These are phyloP conservation scores for Cicer judaicum DNA, from an alignment of 306 rosid species.

Conservation along the genomic window DNA sequence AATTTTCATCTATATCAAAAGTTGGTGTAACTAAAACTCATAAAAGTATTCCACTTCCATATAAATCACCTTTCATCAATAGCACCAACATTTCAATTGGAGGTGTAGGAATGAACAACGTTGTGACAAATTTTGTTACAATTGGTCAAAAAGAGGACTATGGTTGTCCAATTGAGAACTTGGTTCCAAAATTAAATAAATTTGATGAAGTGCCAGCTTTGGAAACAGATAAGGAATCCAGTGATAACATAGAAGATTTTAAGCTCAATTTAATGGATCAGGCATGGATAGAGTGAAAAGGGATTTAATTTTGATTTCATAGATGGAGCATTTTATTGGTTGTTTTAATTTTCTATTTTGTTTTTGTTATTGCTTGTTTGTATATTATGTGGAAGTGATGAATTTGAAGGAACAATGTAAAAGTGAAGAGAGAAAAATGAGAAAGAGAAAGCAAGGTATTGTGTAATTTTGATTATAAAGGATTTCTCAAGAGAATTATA, in stretches of 20 bases:
- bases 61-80: conserved; percentile 47
- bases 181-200: conserved; percentile 41
- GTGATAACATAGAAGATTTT: conserved; percentile 41
- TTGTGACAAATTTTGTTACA: conserved; percentile 63
- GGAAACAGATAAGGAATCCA: conserved; percentile 45
- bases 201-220: conserved; percentile 40
- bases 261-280: conserved; percentile 38
- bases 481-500: too few relatives aligned
- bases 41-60: conserved; percentile 57
- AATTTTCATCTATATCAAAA: conserved; percentile 62
- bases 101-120: conserved; percentile 34
- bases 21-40: conserved; percentile 60
- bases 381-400: neutral
- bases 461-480: too few relatives aligned
- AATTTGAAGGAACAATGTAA: neutral
- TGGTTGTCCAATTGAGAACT: conserved; percentile 48
- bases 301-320: neutral
- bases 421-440: neutral
- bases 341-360: neutral
- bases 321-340: neutral
- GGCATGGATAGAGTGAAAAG: conserved; percentile 47
- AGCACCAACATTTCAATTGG: too few relatives aligned
- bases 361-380: neutral
- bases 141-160: conserved; percentile 52
- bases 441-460: neutral